Conservation (phyloP, 2,329 filamentous ascomycete genomes). For the Clarireedia homoeocarpa region DNA sequence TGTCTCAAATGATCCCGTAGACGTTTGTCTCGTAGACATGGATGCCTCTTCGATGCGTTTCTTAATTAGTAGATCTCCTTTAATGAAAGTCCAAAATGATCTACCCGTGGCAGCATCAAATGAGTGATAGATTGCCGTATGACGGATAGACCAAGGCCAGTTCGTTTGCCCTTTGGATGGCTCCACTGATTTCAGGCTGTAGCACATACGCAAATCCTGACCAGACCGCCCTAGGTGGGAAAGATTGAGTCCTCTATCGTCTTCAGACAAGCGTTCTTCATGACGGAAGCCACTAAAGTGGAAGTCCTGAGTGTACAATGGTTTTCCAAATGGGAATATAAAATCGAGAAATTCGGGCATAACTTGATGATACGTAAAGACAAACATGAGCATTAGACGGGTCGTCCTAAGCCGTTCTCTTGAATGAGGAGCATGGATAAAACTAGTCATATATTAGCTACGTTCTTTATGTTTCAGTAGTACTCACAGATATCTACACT, state of each 20-base stretch:
- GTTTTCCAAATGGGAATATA: slow-evolving; percentile 31
- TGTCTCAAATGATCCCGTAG: slow-evolving; percentile 7
- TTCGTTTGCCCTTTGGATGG: slow-evolving; percentile 12
- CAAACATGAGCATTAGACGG: slow-evolving; percentile 16
- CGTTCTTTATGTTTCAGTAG: background rate
- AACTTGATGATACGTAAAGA: slow-evolving; percentile 30
- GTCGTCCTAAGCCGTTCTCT: slow-evolving; percentile 13
- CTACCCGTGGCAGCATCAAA: slow-evolving; percentile 31
- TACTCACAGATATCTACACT: slow-evolving; percentile 21
- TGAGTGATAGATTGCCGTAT: slow-evolving; percentile 32
- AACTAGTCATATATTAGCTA: slow-evolving; percentile 11
- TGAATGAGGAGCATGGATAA: slow-evolving; percentile 20
- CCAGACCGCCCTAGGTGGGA: slow-evolving; percentile 32
- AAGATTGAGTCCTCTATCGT: slow-evolving; percentile 15
- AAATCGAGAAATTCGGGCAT: slow-evolving; percentile 32
- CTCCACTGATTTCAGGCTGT: slow-evolving; percentile 34
- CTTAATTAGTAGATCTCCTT: slow-evolving; percentile 31
- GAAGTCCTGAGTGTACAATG: slow-evolving; percentile 29
- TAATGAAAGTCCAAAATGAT: slow-evolving; percentile 32
- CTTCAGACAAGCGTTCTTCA: slow-evolving; percentile 19
- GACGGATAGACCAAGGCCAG: slow-evolving; percentile 32
- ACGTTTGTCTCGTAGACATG: background rate
- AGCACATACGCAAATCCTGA: slow-evolving; percentile 31
- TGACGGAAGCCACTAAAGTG: slow-evolving; percentile 32
- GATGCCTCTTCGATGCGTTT: slow-evolving; percentile 24